A percentile compares a stretch with the other conserved stretches of the same genome.
Evolutionary conservation across 345 rosid species (phyloP).

Genomic region (Excoecaria agallocha): DNA sequence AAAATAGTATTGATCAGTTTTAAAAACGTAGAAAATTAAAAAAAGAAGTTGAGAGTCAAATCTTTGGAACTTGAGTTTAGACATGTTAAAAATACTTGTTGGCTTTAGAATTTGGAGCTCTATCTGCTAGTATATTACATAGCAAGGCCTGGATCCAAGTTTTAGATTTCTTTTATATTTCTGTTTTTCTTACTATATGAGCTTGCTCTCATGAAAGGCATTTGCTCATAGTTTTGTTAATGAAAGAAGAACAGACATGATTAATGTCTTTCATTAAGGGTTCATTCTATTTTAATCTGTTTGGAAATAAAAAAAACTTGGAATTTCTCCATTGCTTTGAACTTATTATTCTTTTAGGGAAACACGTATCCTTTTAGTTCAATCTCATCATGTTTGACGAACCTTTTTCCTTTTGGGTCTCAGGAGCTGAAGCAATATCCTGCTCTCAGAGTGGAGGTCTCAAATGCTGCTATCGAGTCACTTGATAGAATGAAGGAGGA

Average conservation of each 20-base stretch:
- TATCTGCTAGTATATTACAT: too few species aligned
- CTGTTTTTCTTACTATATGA: too few species aligned
- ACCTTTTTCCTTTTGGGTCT: constrained; percentile 21
- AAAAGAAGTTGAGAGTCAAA: not conserved
- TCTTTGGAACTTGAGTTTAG: too few species aligned
- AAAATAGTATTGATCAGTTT: too few species aligned
- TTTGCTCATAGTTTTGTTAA: not conserved
- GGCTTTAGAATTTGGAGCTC: too few species aligned
- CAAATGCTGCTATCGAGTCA: constrained; percentile 87
- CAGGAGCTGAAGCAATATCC: constrained; percentile 99
- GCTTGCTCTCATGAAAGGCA: not conserved
- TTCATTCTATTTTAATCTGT: not conserved
- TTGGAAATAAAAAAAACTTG: not conserved
- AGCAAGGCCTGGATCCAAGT: not conserved
- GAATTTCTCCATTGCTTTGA: not conserved
- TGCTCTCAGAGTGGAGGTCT: constrained; percentile 84
- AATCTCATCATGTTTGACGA: constrained; percentile 1
- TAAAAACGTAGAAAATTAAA: too few species aligned
- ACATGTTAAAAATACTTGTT: too few species aligned
- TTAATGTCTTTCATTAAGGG: not conserved
- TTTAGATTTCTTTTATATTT: not conserved
- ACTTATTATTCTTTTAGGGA: too few species aligned
- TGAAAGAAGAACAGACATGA: not conserved
- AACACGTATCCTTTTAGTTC: not conserved
- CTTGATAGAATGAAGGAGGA: constrained; percentile 87